Evolutionary conservation across 202 grass and related monocot genomes (phyloP), one percentile per base, ranked within the genome.

Genomic region (Saccharum hybrid): DNA sequence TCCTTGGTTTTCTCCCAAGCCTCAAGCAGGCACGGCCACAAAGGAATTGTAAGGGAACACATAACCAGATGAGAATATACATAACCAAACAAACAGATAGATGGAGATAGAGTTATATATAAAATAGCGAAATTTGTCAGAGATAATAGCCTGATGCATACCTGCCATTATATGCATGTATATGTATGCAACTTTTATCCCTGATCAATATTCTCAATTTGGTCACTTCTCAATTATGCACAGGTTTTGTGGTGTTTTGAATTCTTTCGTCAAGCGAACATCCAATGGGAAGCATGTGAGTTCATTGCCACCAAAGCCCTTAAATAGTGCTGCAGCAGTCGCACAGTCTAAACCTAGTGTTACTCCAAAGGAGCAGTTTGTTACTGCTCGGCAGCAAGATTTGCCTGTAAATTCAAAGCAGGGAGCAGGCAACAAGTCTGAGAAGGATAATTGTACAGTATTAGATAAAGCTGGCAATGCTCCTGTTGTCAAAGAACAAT

Each of bases 171-270:
- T 21, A 31, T 51, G 18, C 54, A 66, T 86, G 46, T 21, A 34
- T 65, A 59, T 83, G 9, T 46, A 31, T 82, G 19, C 3, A 14
- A 70, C 57, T 30, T 72, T 33, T 57, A 72, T 89, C 52, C 71
- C 51, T 84, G 3, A 77, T 33, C 15, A 78, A 1, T 66, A 72
- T 71, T 86, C 66, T 63, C 10, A 89, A 86, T 60, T 74, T 74
- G 33, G 21, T 84, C 34, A 41, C 63, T 87, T 52, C 72, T 82
- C 18, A 72, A 69, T 70, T 79, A 67, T 16, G 14, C 49, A 28
- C 80, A 99, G 97, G 84, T 99, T 99, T 88, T 94, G 93, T 89
- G 90, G 88, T 37, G 82, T 99, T 88, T 87, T 86, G 70, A 99
- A 91, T 83, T 89, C 83, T 76, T 87, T 77, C 43, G 88, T 99